Percentiles rank a stretch among this genome's conserved stretches.
phyloP scores from a whole-genome alignment of 495 filamentous ascomycete genomes.

The Xylaria bambusicola region DNA sequence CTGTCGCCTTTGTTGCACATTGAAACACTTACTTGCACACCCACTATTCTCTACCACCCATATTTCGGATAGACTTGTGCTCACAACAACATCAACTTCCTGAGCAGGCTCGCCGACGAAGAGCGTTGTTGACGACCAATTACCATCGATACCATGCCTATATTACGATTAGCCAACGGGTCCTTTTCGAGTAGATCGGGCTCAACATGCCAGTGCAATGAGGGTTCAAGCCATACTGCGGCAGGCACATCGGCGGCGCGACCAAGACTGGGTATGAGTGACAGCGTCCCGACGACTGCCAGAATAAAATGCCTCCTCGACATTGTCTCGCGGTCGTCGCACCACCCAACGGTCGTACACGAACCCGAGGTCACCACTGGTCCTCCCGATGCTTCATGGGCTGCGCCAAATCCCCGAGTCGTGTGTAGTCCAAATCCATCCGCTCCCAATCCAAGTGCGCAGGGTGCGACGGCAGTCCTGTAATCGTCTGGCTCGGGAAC shows the following conservation, averaged over 20 bases:
- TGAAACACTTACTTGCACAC: slow-evolving; percentile 46
- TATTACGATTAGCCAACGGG: slow-evolving; percentile 23
- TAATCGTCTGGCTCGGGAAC: too few relatives aligned
- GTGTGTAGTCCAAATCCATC: slow-evolving; percentile 27
- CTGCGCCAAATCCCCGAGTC: slow-evolving; percentile 19
- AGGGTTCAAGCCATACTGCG: slow-evolving; percentile 47
- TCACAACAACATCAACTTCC: slow-evolving; percentile 57
- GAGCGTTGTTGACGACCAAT: slow-evolving; percentile 56
- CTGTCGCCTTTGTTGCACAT: not conserved
- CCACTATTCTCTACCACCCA: slow-evolving; percentile 58
- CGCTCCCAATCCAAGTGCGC: slow-evolving; percentile 13
- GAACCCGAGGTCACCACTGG: slow-evolving; percentile 34
- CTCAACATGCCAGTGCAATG: slow-evolving; percentile 42
- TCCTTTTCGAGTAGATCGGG: not conserved
- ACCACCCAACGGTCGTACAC: slow-evolving; percentile 30
- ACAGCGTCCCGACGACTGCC: slow-evolving; percentile 42
- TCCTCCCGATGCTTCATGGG: slow-evolving; percentile 34
- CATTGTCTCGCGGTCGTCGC: slow-evolving; percentile 32
- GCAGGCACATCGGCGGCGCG: slow-evolving; percentile 28
- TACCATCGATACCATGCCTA: slow-evolving; percentile 54
- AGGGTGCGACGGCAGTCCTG: too few relatives aligned
- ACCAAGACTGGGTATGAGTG: slow-evolving; percentile 35
- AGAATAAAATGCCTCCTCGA: slow-evolving; percentile 32
- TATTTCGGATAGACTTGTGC: slow-evolving; percentile 57
- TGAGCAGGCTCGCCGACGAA: slow-evolving; percentile 59